These are phyloP conservation scores for Hypomontagnella monticulosa DNA, from an alignment of 495 filamentous ascomycete genomes.

Conservation along the genomic window DNA sequence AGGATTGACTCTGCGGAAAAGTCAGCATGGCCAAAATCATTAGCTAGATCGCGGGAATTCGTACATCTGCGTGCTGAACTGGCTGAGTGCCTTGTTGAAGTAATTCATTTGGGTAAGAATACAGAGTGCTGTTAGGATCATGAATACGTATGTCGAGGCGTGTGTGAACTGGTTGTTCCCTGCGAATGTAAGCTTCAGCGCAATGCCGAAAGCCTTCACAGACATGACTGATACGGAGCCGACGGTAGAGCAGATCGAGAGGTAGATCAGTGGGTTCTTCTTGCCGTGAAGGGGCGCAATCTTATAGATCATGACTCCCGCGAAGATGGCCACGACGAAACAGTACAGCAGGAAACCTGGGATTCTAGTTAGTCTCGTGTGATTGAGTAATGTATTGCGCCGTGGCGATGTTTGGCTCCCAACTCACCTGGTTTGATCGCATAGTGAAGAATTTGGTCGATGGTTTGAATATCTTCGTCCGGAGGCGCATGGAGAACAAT, in stretches of 20 bases:
- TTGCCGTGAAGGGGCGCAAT: conserved; percentile 88
- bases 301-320: conserved; percentile 93
- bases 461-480: conserved; percentile 85
- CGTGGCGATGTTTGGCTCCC: background rate
- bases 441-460: conserved; percentile 87
- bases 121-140: conserved; percentile 89
- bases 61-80: conserved; percentile 97
- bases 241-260: conserved; percentile 96
- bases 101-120: conserved; percentile 99
- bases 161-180: conserved; percentile 95
- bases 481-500: conserved; percentile 97
- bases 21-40: conserved; percentile 43
- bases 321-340: conserved; percentile 77
- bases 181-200: conserved; percentile 87
- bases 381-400: too few relatives aligned
- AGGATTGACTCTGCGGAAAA: conserved; percentile 82
- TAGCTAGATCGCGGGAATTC: conserved; percentile 33
- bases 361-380: conserved; percentile 40
- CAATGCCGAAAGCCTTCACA: conserved; percentile 97
- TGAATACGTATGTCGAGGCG: conserved; percentile 95
- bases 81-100: conserved; percentile 97
- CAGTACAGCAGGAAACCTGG: conserved; percentile 90
- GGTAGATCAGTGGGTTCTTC: conserved; percentile 92
- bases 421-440: conserved; percentile 86
- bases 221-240: conserved; percentile 98